Percentiles rank a stretch among this genome's conserved stretches.
Conservation (phyloP, 2,329 filamentous ascomycete species). For the Botrytis medusae region DNA sequence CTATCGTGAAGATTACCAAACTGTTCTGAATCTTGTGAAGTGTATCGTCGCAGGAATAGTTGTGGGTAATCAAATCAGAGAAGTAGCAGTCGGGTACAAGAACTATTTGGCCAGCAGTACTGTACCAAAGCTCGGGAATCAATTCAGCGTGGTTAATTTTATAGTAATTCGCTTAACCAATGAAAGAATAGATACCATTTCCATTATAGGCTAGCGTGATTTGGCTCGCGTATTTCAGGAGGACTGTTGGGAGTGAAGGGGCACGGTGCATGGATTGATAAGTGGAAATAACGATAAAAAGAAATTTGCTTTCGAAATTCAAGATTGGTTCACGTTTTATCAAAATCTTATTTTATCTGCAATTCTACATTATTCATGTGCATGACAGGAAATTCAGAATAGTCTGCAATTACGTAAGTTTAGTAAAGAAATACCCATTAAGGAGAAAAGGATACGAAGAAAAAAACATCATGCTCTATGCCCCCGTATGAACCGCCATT, state of each 20-base stretch:
- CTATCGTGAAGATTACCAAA: background rate
- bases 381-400: background rate
- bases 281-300: background rate
- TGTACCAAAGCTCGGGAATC: fast-evolving
- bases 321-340: background rate
- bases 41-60: background rate
- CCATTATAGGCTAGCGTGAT: background rate
- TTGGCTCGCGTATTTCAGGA: slow-evolving; percentile 7
- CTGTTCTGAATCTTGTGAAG: background rate
- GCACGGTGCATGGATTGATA: too few species aligned
- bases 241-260: background rate
- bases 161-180: background rate
- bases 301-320: background rate
- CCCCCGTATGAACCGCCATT: background rate
- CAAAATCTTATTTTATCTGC: background rate
- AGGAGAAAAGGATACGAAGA: background rate
- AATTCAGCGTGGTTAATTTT: background rate
- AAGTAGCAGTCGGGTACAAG: background rate
- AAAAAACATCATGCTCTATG: background rate
- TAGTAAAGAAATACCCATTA: background rate
- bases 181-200: background rate
- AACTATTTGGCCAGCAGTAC: background rate
- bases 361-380: background rate
- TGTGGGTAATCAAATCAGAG: background rate
- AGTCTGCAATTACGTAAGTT: background rate